Evolutionary conservation across 2,329 filamentous ascomycete species (phyloP).

Genomic region (Fusarium setosum): DNA sequence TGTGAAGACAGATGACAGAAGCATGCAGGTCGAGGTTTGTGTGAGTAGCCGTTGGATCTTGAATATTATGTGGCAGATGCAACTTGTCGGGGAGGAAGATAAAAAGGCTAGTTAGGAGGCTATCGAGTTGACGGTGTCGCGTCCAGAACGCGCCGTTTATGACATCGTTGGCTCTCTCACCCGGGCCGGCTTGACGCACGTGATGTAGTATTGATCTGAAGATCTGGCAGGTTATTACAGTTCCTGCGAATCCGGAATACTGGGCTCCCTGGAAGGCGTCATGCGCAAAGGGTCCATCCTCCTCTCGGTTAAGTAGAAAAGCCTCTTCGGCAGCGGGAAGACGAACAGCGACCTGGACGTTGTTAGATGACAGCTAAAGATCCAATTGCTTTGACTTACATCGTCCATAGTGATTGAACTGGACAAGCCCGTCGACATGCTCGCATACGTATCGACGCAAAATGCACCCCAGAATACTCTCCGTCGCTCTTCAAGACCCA

Average conservation of each 20-base stretch:
- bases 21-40: slow-evolving; percentile 91
- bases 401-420: slow-evolving; percentile 81
- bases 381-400: slow-evolving; percentile 47
- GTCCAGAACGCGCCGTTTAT: slow-evolving; percentile 85
- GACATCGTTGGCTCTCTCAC: slow-evolving; percentile 80
- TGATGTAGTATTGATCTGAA: slow-evolving; percentile 87
- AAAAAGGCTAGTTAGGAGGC: slow-evolving; percentile 80
- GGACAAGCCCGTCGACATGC: slow-evolving; percentile 92
- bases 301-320: slow-evolving; percentile 73
- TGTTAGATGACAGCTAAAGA: slow-evolving; percentile 5
- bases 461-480: slow-evolving; percentile 90
- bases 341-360: slow-evolving; percentile 74
- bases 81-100: slow-evolving; percentile 82
- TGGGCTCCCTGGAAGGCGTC: slow-evolving; percentile 71
- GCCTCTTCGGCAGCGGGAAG: slow-evolving; percentile 85
- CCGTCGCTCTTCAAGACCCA: slow-evolving; percentile 79
- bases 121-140: slow-evolving; percentile 85
- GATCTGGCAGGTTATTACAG: slow-evolving; percentile 79
- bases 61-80: slow-evolving; percentile 75
- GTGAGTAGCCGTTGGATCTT: slow-evolving; percentile 80
- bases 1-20: slow-evolving; percentile 87
- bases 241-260: slow-evolving; percentile 78
- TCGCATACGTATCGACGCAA: slow-evolving; percentile 84
- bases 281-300: slow-evolving; percentile 71
- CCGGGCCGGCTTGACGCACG: slow-evolving; percentile 76